A percentile compares a stretch with the other conserved stretches of the same genome.
Evolutionary conservation across 2,329 filamentous ascomycete species (phyloP).

Genomic region (Amphichorda felina): DNA sequence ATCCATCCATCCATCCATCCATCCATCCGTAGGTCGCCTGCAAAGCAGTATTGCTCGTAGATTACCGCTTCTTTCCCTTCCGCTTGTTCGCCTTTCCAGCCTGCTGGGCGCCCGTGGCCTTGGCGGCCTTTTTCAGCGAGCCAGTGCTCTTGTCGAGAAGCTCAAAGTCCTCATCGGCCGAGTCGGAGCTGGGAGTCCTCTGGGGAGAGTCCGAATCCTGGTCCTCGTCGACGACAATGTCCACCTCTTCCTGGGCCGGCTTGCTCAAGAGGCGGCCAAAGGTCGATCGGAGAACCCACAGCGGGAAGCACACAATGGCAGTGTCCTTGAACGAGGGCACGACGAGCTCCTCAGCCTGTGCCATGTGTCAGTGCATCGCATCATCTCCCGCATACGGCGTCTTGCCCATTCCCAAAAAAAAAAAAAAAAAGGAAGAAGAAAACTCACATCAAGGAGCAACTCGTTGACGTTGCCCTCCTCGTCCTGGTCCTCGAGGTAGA

Average conservation of each 20-base stretch:
- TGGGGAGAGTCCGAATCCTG: constrained; percentile 37
- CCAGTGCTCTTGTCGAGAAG: constrained; percentile 49
- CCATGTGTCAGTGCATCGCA: too few species aligned
- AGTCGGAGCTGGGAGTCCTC: constrained; percentile 43
- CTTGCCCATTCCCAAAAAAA: background rate
- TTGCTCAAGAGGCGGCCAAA: constrained; percentile 36
- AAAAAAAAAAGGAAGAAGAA: background rate
- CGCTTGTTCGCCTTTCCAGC: constrained; percentile 37
- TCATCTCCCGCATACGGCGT: background rate
- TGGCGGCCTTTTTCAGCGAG: constrained; percentile 36
- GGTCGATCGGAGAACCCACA: constrained; percentile 54
- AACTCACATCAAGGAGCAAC: constrained; percentile 75
- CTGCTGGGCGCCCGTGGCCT: constrained; percentile 34
- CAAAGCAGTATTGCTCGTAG: too few species aligned
- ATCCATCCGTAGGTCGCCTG: too few species aligned
- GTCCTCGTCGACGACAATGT: constrained; percentile 26
- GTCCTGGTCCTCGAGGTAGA: constrained; percentile 86
- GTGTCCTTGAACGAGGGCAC: constrained; percentile 73
- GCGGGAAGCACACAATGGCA: constrained; percentile 65
- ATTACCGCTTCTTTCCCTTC: constrained; percentile 41
- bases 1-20: too few species aligned
- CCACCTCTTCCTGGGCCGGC: constrained; percentile 20
- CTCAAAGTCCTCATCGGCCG: constrained; percentile 49
- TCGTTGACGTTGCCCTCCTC: constrained; percentile 77
- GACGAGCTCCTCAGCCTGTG: constrained; percentile 64